Percentiles rank a stretch among this genome's conserved stretches.
Evolutionary conservation across 441 rosid species (phyloP).

Genomic region (Isatis lusitanica): DNA sequence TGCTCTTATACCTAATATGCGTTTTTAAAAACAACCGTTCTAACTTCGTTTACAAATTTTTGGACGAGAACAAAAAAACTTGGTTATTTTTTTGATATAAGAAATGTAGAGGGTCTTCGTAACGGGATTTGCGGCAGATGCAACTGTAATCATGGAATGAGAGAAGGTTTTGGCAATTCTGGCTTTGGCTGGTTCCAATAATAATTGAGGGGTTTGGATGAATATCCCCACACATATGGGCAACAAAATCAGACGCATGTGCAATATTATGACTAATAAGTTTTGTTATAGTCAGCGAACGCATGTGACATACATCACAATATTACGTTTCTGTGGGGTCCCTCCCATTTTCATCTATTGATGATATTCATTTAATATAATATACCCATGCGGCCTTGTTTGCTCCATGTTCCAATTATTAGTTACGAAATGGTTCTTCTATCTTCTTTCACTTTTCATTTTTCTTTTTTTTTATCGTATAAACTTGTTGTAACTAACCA

Average conservation of each 20-base stretch:
- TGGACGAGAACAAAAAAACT: too few species aligned
- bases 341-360: not conserved
- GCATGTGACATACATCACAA: slow-evolving; percentile 33
- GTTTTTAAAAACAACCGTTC: too few species aligned
- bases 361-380: not conserved
- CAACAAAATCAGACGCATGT: slow-evolving; percentile 31
- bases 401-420: slow-evolving; percentile 13
- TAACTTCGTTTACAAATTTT: too few species aligned
- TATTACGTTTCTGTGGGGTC: slow-evolving; percentile 17
- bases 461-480: not conserved
- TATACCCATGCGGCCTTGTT: slow-evolving; percentile 20
- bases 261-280: slow-evolving; percentile 20
- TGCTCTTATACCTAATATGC: not conserved
- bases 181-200: slow-evolving; percentile 28
- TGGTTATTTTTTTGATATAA: not conserved
- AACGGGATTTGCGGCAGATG: slow-evolving; percentile 34
- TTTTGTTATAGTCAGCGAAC: slow-evolving; percentile 24
- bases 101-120: not conserved
- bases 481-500: not conserved
- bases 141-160: slow-evolving; percentile 12
- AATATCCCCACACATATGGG: slow-evolving; percentile 1
- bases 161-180: slow-evolving; percentile 6
- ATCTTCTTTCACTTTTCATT: not conserved
- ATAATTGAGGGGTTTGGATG: slow-evolving; percentile 12
- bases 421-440: not conserved